Conservation (phyloP, 164 flowering plant genomes). For the Piper betle region DNA sequence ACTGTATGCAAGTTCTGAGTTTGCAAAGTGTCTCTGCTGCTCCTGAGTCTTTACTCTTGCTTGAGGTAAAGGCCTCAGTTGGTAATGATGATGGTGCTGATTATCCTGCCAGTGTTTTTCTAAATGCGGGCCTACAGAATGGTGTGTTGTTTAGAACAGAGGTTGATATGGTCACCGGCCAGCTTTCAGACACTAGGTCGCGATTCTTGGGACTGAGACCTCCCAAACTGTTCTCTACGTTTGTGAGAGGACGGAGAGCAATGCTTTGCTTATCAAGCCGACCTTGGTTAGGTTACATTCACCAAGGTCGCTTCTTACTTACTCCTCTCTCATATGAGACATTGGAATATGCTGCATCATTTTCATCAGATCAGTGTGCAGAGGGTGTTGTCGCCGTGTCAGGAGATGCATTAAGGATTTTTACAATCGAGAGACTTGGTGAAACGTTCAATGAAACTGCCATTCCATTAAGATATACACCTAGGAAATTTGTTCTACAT, state of each 20-base stretch:
- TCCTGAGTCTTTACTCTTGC: slow-evolving; percentile 96
- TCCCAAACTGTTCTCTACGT: slow-evolving; percentile 79
- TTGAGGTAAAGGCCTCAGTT: slow-evolving; percentile 86
- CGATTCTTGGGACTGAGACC: slow-evolving; percentile 87
- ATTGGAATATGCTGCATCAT: slow-evolving; percentile 94
- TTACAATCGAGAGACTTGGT: slow-evolving; percentile 84
- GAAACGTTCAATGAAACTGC: slow-evolving; percentile 93
- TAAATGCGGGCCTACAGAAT: slow-evolving; percentile 88
- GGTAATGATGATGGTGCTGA: slow-evolving; percentile 99
- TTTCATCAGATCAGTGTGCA: slow-evolving; percentile 96
- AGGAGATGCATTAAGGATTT: slow-evolving; percentile 85
- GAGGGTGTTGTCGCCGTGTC: slow-evolving; percentile 99
- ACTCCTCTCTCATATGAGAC: slow-evolving; percentile 95
- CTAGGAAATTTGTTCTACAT: slow-evolving; percentile 91
- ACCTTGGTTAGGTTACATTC: slow-evolving; percentile 97
- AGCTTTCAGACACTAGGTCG: slow-evolving; percentile 93
- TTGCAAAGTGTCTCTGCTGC: slow-evolving; percentile 91
- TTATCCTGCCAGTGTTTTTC: slow-evolving; percentile 95
- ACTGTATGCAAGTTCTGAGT: slow-evolving; percentile 86
- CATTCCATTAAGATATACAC: slow-evolving; percentile 91
- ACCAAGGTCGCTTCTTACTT: slow-evolving; percentile 85
- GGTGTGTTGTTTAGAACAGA: slow-evolving; percentile 93
- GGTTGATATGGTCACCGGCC: slow-evolving; percentile 98
- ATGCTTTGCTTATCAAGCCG: slow-evolving; percentile 97
- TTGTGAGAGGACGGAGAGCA: slow-evolving; percentile 77